These are phyloP conservation scores for Xylaria flabelliformis DNA, from an alignment of 495 filamentous ascomycete genomes.

Conservation along the genomic window DNA sequence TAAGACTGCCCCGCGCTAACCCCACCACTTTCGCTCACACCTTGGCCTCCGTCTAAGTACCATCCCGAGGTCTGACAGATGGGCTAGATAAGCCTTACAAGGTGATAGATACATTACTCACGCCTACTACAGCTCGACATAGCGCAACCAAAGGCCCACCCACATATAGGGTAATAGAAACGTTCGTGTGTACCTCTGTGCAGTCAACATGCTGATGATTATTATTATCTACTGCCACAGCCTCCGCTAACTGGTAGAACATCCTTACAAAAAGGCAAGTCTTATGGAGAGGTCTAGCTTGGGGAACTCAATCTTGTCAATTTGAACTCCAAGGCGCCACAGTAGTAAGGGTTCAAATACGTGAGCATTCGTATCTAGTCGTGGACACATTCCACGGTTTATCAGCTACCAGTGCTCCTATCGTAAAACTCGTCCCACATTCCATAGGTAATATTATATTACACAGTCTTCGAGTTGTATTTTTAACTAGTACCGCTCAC, in stretches of 20 bases:
- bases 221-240: neutral
- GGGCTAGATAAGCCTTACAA: neutral
- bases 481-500: conserved; percentile 63
- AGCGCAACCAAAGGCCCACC: neutral
- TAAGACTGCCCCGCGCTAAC: conserved; percentile 7
- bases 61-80: neutral
- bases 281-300: neutral
- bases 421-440: conserved; percentile 1
- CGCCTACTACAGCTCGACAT: neutral
- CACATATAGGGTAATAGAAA: neutral
- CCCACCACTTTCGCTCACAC: neutral
- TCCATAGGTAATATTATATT: neutral
- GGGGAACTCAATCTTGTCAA: no score
- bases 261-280: neutral
- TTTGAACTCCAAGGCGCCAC: neutral
- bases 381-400: conserved; percentile 1
- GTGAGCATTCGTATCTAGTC: conserved; percentile 17
- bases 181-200: neutral
- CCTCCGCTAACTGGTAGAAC: neutral
- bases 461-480: neutral
- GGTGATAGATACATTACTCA: neutral
- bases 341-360: neutral
- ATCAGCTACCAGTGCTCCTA: conserved; percentile 13
- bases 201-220: neutral
- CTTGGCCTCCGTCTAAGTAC: neutral